Evolutionary conservation across 805 yeast genomes (phyloP).

Genomic region (Zygotorulaspora florentina): DNA sequence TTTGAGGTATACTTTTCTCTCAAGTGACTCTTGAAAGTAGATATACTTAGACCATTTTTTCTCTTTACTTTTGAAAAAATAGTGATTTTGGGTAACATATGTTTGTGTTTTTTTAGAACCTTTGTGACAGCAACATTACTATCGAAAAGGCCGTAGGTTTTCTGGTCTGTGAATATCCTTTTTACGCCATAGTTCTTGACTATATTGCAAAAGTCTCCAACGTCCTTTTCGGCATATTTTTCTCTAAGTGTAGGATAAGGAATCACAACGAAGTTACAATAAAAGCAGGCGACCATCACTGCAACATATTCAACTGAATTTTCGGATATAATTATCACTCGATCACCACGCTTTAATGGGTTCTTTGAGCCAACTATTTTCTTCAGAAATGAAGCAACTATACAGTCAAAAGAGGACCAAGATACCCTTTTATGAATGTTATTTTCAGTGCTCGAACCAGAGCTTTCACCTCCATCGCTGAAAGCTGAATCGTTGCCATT

Average conservation of each 20-base stretch:
- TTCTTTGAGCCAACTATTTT: constrained; percentile 66
- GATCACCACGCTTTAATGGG: constrained; percentile 60
- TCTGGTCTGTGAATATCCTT: constrained; percentile 68
- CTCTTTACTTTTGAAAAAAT: constrained; percentile 31
- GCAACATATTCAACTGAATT: constrained; percentile 81
- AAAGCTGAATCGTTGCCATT: constrained; percentile 81
- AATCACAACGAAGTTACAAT: constrained; percentile 59
- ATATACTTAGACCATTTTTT: constrained; percentile 21
- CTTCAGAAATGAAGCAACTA: constrained; percentile 69
- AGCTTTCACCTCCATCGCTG: constrained; percentile 37
- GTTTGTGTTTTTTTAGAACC: constrained; percentile 24
- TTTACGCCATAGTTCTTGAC: constrained; percentile 66
- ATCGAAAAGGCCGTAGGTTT: constrained; percentile 20
- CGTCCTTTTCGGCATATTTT: constrained; percentile 66
- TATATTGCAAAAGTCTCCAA: constrained; percentile 58
- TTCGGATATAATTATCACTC: constrained; percentile 77
- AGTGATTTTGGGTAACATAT: constrained; percentile 30
- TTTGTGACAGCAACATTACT: constrained; percentile 24
- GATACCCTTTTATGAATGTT: constrained; percentile 51
- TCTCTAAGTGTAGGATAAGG: constrained; percentile 74
- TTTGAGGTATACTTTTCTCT: constrained; percentile 20
- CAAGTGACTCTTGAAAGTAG: constrained; percentile 19
- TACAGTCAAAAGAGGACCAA: constrained; percentile 79
- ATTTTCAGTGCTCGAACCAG: constrained; percentile 33
- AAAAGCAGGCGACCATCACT: constrained; percentile 80